Conservation (phyloP, 2,329 filamentous ascomycete species). For the Clathrospora elynae region DNA sequence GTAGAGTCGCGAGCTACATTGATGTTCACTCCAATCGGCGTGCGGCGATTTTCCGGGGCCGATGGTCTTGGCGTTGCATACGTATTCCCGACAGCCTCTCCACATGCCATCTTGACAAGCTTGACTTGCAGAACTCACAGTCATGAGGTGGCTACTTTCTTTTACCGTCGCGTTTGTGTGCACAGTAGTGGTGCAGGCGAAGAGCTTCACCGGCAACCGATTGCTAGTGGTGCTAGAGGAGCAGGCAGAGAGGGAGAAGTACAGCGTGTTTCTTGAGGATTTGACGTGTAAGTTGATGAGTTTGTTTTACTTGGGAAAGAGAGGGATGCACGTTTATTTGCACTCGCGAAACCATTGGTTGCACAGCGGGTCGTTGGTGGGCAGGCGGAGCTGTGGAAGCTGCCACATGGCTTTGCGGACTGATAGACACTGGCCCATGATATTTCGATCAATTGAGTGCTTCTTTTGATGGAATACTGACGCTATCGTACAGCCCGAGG, state of each 20-base stretch:
- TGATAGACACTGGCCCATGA: background rate
- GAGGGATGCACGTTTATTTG: background rate
- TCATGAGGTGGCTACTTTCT: slow-evolving; percentile 78
- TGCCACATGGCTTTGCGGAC: slow-evolving; percentile 12
- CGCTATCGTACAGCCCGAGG: slow-evolving; percentile 68
- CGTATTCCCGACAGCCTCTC: slow-evolving; percentile 36
- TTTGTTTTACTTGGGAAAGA: slow-evolving; percentile 1
- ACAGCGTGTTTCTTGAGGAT: slow-evolving; percentile 79
- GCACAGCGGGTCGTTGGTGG: background rate
- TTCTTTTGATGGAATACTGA: slow-evolving; percentile 3
- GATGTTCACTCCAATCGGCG: slow-evolving; percentile 25
- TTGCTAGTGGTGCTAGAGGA: slow-evolving; percentile 88
- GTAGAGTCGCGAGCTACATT: slow-evolving; percentile 7
- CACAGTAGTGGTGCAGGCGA: slow-evolving; percentile 70
- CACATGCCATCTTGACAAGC: slow-evolving; percentile 19
- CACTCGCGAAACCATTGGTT: background rate
- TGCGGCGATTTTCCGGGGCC: slow-evolving; percentile 31
- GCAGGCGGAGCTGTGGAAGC: slow-evolving; percentile 13
- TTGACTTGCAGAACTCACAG: slow-evolving; percentile 49
- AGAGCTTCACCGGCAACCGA: slow-evolving; percentile 78
- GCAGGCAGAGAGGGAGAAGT: slow-evolving; percentile 76
- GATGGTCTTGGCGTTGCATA: slow-evolving; percentile 47
- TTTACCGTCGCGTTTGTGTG: slow-evolving; percentile 68
- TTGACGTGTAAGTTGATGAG: slow-evolving; percentile 63
- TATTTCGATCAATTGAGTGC: slow-evolving; percentile 4